Percentiles rank a stretch among this genome's conserved stretches.
Conservation (phyloP, 2,329 filamentous ascomycete genomes). For the Periglandula ipomoeae region DNA sequence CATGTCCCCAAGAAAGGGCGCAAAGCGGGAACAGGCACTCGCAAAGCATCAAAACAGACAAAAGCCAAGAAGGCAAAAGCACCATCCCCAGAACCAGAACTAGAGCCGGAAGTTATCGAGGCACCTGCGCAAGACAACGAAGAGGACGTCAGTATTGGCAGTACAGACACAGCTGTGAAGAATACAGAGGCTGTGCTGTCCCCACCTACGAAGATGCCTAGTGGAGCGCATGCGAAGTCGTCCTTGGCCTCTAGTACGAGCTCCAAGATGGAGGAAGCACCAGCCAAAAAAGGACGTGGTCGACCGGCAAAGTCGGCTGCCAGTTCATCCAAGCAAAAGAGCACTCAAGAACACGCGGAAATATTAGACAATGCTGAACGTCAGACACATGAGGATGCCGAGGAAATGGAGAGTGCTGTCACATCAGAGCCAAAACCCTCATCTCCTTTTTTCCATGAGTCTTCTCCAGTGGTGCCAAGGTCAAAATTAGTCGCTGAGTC, state of each 20-base stretch:
- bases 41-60: slow-evolving; percentile 44
- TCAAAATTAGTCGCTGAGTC: slow-evolving; percentile 15
- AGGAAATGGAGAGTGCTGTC: background rate
- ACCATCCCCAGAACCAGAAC: slow-evolving; percentile 15
- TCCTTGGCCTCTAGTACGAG: slow-evolving; percentile 16
- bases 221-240: slow-evolving; percentile 15
- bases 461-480: slow-evolving; percentile 1
- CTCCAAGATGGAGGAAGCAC: slow-evolving; percentile 10
- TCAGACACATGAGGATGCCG: slow-evolving; percentile 2
- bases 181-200: slow-evolving; percentile 17
- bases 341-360: background rate
- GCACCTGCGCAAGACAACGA: slow-evolving; percentile 14
- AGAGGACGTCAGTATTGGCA: slow-evolving; percentile 23
- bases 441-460: background rate
- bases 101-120: slow-evolving; percentile 4
- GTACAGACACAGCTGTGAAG: slow-evolving; percentile 33
- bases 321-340: background rate
- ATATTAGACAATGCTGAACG: slow-evolving; percentile 11
- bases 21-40: slow-evolving; percentile 37
- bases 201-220: slow-evolving; percentile 16
- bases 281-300: slow-evolving; percentile 20
- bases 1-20: slow-evolving; percentile 45
- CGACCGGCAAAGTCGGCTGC: slow-evolving; percentile 17
- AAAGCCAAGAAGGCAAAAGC: slow-evolving; percentile 36
- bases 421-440: background rate